Conservation (phyloP, 1,139 yeast genomes). For the Candida sp. region DNA sequence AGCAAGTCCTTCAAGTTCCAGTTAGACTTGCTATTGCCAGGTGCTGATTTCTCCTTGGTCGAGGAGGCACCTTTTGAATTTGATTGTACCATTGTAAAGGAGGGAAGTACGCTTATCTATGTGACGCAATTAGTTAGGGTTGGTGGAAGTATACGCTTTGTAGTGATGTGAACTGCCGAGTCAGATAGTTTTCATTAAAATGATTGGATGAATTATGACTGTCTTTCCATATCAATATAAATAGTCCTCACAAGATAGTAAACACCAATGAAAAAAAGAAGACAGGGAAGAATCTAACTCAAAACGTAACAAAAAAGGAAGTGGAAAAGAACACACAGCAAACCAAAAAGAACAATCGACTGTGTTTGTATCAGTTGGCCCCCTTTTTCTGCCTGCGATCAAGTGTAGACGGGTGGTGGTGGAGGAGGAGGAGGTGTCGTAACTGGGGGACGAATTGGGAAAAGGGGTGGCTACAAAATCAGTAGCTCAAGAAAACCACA, state of each 20-base stretch:
- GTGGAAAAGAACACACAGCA: neutral
- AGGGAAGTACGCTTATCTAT: neutral
- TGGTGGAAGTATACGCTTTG: neutral
- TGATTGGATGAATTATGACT: neutral
- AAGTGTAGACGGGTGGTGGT: neutral
- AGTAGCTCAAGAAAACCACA: neutral
- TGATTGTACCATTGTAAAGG: neutral
- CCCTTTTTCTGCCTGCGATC: neutral
- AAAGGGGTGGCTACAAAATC: neutral
- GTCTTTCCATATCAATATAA: neutral
- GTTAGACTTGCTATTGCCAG: neutral
- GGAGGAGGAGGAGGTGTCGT: neutral
- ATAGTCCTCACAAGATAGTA: neutral
- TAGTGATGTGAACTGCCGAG: neutral
- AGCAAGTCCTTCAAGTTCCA: conserved; percentile 9
- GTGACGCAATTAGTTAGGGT: neutral
- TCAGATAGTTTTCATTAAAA: neutral
- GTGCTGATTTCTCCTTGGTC: neutral
- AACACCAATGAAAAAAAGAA: neutral
- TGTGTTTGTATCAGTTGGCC: neutral
- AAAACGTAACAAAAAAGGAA: neutral
- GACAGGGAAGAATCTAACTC: neutral
- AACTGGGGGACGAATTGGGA: neutral
- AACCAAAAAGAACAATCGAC: neutral
- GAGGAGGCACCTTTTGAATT: neutral